Percentiles rank a stretch among this genome's conserved stretches.
phyloP scores from a whole-genome alignment of 345 rosid genomes.

The Isatis tinctoria region DNA sequence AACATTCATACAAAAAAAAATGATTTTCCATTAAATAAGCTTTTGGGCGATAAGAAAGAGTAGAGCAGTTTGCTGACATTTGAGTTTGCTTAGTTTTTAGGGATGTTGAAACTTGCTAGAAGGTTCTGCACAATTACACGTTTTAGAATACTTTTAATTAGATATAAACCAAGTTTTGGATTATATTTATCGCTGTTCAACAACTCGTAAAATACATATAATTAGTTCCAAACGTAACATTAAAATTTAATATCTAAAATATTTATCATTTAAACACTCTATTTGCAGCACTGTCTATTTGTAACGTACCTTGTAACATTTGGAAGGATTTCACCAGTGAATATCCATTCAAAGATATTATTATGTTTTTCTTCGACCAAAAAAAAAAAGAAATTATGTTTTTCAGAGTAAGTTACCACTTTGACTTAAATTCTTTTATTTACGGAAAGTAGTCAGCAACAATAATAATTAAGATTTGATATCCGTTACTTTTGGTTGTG shows the following conservation, averaged over 20 bases:
- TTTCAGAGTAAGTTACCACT: not conserved
- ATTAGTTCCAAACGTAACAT: too few relatives aligned
- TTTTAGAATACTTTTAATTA: too few relatives aligned
- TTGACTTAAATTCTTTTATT: not conserved
- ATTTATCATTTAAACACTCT: not conserved
- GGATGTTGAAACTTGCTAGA: not conserved
- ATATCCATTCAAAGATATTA: too few relatives aligned
- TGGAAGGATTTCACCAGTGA: not conserved
- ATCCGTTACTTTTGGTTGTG: slow-evolving; percentile 4
- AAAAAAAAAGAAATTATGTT: too few relatives aligned
- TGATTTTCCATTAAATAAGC: not conserved
- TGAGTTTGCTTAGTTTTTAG: not conserved
- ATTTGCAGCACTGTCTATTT: too few relatives aligned
- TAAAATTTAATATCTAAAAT: too few relatives aligned
- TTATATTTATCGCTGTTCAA: not conserved
- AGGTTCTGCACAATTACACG: too few relatives aligned
- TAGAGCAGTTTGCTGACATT: not conserved
- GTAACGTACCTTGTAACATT: not conserved
- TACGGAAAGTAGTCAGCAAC: not conserved
- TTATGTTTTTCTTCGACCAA: too few relatives aligned
- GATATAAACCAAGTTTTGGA: not conserved
- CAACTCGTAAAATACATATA: too few relatives aligned
- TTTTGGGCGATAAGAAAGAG: slow-evolving; percentile 1
- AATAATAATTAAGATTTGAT: slow-evolving; percentile 1
- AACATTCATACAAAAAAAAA: too few relatives aligned